Evolutionary conservation across 2,329 filamentous ascomycete species (phyloP).

Genomic region (Cladophialophora immunda): DNA sequence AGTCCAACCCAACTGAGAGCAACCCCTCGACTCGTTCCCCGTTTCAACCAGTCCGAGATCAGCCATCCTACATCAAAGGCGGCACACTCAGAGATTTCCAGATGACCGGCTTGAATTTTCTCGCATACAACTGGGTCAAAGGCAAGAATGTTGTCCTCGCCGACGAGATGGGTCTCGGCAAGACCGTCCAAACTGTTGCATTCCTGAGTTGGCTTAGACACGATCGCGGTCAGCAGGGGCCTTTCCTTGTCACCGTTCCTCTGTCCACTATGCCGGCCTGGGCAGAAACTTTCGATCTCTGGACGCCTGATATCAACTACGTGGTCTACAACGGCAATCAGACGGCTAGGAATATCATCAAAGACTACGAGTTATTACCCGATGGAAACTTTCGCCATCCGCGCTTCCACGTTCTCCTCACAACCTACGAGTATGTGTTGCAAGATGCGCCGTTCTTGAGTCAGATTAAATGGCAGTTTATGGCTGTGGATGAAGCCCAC

Average conservation of each 20-base stretch:
- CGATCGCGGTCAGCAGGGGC: constrained; percentile 86
- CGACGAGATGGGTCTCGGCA: constrained; percentile 98
- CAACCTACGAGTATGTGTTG: constrained; percentile 96
- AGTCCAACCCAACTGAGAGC: constrained; percentile 79
- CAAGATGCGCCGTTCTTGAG: constrained; percentile 84
- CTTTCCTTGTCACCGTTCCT: constrained; percentile 96
- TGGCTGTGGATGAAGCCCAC: constrained; percentile 96
- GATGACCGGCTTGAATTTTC: constrained; percentile 90
- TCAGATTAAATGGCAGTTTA: constrained; percentile 95
- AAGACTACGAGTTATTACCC: constrained; percentile 86
- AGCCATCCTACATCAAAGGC: constrained; percentile 83
- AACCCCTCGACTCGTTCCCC: constrained; percentile 77
- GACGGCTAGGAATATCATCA: constrained; percentile 83
- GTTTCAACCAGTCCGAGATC: constrained; percentile 76
- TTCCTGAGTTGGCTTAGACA: constrained; percentile 98
- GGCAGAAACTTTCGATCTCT: constrained; percentile 97
- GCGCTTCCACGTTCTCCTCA: constrained; percentile 97
- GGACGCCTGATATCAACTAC: constrained; percentile 96
- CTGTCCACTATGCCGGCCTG: constrained; percentile 97
- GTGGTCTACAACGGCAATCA: constrained; percentile 95
- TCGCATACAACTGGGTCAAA: constrained; percentile 94
- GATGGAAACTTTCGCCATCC: constrained; percentile 87
- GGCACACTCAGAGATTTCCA: constrained; percentile 93
- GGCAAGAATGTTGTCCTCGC: constrained; percentile 96
- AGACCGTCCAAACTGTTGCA: constrained; percentile 96